These are phyloP conservation scores for Scutellaria galericulata DNA, from an alignment of 257 asterid genomes.

Conservation along the genomic window DNA sequence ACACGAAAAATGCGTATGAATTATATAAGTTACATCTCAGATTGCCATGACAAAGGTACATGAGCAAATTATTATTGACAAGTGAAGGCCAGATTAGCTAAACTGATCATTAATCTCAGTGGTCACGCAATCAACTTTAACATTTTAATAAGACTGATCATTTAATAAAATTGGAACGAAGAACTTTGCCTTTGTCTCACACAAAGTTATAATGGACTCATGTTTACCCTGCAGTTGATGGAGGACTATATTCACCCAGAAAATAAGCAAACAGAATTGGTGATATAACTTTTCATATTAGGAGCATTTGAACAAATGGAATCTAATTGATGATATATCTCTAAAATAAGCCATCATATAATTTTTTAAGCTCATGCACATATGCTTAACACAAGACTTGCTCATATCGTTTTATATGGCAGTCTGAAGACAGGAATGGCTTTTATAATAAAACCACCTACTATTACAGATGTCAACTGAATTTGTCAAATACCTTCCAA, in stretches of 20 bases:
- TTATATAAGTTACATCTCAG: slow-evolving; percentile 12
- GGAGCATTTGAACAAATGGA: neutral
- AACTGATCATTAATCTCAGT: neutral
- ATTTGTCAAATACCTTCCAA: slow-evolving; percentile 3
- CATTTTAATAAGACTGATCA: neutral
- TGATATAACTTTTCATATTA: neutral
- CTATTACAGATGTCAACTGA: neutral
- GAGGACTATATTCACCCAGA: no score
- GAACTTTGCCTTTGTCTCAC: no score
- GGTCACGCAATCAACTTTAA: slow-evolving; percentile 5
- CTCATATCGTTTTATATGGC: no score
- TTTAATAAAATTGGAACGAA: neutral
- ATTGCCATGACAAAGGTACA: slow-evolving; percentile 1
- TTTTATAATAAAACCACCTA: no score
- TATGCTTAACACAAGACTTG: neutral
- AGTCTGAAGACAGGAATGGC: no score
- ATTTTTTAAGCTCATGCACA: slow-evolving; percentile 7
- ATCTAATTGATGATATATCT: neutral
- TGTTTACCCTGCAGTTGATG: no score
- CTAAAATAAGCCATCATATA: neutral
- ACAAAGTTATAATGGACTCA: no score
- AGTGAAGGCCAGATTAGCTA: neutral
- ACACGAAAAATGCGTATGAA: neutral
- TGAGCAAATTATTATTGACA: slow-evolving; percentile 5
- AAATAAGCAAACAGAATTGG: no score